Conservation (phyloP, 148 eudicot genomes). For the Tetragonia tetragonoides region DNA sequence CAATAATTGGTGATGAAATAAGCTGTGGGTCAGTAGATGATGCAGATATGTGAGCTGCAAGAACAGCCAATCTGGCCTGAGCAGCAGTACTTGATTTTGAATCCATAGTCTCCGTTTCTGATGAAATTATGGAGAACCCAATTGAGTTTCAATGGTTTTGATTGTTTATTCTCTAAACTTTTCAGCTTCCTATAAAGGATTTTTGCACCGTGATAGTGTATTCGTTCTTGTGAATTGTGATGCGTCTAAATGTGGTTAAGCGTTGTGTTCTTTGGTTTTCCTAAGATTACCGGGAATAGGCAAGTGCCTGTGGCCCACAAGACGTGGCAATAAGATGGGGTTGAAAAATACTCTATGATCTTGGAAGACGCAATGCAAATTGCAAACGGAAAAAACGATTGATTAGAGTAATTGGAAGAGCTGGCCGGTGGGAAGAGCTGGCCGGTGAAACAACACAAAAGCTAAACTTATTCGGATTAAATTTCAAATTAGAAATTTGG, state of each 20-base stretch:
- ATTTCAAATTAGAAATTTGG: no score
- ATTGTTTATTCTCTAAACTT: not conserved
- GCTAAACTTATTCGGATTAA: no score
- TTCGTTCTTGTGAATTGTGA: not conserved
- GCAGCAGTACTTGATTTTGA: constrained; percentile 55
- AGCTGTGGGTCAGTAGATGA: constrained; percentile 20
- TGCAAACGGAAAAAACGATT: no score
- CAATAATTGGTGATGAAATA: constrained; percentile 33
- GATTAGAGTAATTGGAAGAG: no score
- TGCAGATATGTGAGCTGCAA: constrained; percentile 67
- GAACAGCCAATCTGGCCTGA: constrained; percentile 66
- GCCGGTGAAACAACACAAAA: no score
- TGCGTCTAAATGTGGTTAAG: constrained; percentile 1
- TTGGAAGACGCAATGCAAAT: no score
- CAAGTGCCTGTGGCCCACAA: no score
- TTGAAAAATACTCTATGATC: no score
- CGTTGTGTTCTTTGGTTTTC: not conserved
- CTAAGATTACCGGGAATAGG: no score
- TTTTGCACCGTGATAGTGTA: not conserved
- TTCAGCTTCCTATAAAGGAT: not conserved
- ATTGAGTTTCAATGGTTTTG: not conserved
- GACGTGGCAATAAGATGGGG: no score
- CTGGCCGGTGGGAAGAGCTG: no score
- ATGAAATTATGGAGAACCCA: not conserved
- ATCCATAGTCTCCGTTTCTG: constrained; percentile 43